These are phyloP conservation scores for Colletotrichum sp. DNA, from an alignment of 2,329 filamentous ascomycete species.

Conservation along the genomic window DNA sequence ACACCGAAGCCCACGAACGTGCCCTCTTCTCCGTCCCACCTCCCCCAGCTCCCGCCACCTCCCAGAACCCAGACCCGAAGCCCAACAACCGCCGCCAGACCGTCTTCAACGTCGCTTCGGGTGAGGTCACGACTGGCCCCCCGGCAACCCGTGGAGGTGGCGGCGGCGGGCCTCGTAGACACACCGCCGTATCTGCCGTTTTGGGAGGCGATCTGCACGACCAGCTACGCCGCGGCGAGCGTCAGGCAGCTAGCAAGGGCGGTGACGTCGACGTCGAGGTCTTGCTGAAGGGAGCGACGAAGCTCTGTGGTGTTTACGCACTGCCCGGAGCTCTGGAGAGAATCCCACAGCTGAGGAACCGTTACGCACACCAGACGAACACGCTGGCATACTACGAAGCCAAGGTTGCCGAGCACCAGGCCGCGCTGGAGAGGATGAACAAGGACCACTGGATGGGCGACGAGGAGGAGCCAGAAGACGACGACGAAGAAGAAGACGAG, in stretches of 20 bases:
- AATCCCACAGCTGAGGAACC: constrained; percentile 74
- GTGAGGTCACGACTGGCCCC: constrained; percentile 65
- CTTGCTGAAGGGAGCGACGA: constrained; percentile 85
- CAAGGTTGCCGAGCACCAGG: constrained; percentile 77
- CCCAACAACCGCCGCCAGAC: constrained; percentile 62
- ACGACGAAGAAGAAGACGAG: constrained; percentile 41
- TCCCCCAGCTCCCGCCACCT: constrained; percentile 51
- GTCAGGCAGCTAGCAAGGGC: constrained; percentile 50
- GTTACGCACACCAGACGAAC: constrained; percentile 72
- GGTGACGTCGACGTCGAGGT: constrained; percentile 88
- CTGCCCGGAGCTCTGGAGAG: constrained; percentile 79
- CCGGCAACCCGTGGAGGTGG: neutral
- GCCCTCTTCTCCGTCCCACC: constrained; percentile 92
- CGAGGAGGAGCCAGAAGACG: constrained; percentile 55
- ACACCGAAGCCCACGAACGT: constrained; percentile 93
- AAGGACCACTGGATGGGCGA: constrained; percentile 62
- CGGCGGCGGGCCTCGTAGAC: constrained; percentile 61
- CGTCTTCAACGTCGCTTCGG: constrained; percentile 69
- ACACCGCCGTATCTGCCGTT: constrained; percentile 88
- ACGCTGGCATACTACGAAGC: constrained; percentile 84
- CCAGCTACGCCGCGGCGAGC: constrained; percentile 67
- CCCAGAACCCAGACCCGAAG: constrained; percentile 45
- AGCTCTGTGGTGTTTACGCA: constrained; percentile 86
- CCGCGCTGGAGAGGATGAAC: constrained; percentile 77
- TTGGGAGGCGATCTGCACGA: constrained; percentile 87